Evolutionary conservation across 441 rosid genomes (phyloP).

Genomic region (Croton setiger): DNA sequence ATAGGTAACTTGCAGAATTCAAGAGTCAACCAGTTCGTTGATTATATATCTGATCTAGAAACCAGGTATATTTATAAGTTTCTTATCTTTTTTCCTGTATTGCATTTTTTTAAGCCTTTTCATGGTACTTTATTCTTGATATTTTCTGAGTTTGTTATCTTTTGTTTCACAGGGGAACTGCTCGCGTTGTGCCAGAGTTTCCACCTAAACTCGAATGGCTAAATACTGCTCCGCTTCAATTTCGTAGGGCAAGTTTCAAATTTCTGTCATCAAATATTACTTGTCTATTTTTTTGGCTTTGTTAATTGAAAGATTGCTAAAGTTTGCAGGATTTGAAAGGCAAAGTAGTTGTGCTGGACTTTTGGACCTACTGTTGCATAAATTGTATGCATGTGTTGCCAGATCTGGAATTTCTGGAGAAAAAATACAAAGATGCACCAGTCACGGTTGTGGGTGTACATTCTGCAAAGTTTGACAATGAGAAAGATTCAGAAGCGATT

Average conservation of each 20-base stretch:
- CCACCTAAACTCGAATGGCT: slow-evolving; percentile 90
- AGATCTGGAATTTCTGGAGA: slow-evolving; percentile 86
- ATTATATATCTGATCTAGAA: slow-evolving; percentile 78
- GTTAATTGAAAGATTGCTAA: not conserved
- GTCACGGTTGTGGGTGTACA: slow-evolving; percentile 97
- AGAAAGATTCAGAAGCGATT: slow-evolving; percentile 93
- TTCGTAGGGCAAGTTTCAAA: slow-evolving; percentile 51
- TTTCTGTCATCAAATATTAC: not conserved
- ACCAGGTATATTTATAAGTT: slow-evolving; percentile 40
- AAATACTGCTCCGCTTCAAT: slow-evolving; percentile 85
- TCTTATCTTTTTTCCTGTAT: not conserved
- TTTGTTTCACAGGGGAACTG: slow-evolving; percentile 48
- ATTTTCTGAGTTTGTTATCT: slow-evolving; percentile 4
- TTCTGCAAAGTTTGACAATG: slow-evolving; percentile 98
- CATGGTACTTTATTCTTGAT: slow-evolving; percentile 12
- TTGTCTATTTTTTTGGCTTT: not conserved
- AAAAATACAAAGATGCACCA: slow-evolving; percentile 82
- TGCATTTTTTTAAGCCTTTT: not conserved
- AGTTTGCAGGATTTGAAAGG: slow-evolving; percentile 74
- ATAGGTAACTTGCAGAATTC: slow-evolving; percentile 43
- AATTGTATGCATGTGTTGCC: slow-evolving; percentile 95
- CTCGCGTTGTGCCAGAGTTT: slow-evolving; percentile 77
- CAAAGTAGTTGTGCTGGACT: slow-evolving; percentile 90
- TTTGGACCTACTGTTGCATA: slow-evolving; percentile 98
- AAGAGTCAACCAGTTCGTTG: slow-evolving; percentile 71